phyloP scores from a whole-genome alignment of 1,284 basidiomycete genomes.

The Bondarzewia mesenterica region DNA sequence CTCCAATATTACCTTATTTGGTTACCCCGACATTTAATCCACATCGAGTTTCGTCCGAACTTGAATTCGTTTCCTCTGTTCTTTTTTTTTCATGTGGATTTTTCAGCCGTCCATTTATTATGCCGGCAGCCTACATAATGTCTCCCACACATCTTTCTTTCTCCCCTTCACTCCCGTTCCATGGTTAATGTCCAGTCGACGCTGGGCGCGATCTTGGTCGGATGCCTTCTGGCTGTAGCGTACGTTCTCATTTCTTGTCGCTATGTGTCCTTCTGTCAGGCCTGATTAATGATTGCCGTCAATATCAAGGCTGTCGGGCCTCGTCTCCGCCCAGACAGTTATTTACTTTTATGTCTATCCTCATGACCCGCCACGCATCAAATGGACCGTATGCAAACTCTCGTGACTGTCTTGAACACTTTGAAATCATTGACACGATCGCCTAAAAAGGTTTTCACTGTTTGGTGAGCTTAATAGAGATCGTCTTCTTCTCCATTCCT shows the following conservation, averaged over 20 bases:
- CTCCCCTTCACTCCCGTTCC: too few species aligned
- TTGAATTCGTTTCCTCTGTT: too few species aligned
- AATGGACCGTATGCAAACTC: neutral
- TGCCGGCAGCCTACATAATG: too few species aligned
- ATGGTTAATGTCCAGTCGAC: neutral
- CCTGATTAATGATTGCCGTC: neutral
- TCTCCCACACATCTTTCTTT: too few species aligned
- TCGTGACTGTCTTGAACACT: neutral
- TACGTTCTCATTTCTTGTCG: neutral
- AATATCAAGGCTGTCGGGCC: neutral
- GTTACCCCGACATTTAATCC: too few species aligned
- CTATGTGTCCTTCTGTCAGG: neutral
- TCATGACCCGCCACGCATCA: neutral
- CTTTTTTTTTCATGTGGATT: too few species aligned
- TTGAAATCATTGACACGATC: neutral
- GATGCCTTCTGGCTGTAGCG: neutral
- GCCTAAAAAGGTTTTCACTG: neutral
- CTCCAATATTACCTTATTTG: too few species aligned
- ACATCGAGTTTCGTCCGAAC: too few species aligned
- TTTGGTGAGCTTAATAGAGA: neutral
- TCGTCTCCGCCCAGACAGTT: neutral
- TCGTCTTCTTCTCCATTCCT: neutral
- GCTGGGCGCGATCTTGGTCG: neutral
- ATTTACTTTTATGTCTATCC: neutral
- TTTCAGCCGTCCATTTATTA: too few species aligned